These are phyloP conservation scores for Mycena rebaudengoi DNA, from an alignment of 768 basidiomycete genomes.

Conservation along the genomic window DNA sequence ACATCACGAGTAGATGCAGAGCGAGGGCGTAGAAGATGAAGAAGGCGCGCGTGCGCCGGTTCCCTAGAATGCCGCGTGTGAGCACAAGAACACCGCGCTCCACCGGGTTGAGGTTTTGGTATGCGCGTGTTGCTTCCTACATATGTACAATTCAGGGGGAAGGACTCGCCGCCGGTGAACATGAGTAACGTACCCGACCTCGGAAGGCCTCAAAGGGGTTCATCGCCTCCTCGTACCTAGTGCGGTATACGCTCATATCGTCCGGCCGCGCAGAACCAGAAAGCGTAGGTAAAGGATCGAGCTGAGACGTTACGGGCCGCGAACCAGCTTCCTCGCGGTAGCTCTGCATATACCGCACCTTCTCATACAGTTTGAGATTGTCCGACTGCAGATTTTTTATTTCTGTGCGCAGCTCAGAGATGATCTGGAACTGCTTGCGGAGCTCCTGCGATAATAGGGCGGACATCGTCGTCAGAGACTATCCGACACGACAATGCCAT, in stretches of 20 bases:
- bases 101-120: constrained; percentile 89
- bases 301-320: constrained; percentile 66
- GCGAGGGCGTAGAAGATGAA: constrained; percentile 89
- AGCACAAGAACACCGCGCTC: constrained; percentile 89
- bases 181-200: constrained; percentile 72
- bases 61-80: constrained; percentile 87
- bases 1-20: constrained; percentile 84
- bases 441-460: constrained; percentile 68
- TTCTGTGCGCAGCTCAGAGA: constrained; percentile 93
- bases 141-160: constrained; percentile 2
- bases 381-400: constrained; percentile 92
- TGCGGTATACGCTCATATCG: constrained; percentile 89
- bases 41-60: constrained; percentile 86
- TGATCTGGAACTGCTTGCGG: constrained; percentile 92
- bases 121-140: constrained; percentile 95
- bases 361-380: constrained; percentile 98
- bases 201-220: constrained; percentile 99
- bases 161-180: neutral
- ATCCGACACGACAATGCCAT: neutral
- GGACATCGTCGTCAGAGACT: neutral
- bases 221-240: constrained; percentile 95
- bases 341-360: constrained; percentile 98
- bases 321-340: constrained; percentile 81
- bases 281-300: constrained; percentile 69
- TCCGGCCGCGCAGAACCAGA: constrained; percentile 51